Conservation (phyloP, 306 rosid species). For the Castanea sativa region DNA sequence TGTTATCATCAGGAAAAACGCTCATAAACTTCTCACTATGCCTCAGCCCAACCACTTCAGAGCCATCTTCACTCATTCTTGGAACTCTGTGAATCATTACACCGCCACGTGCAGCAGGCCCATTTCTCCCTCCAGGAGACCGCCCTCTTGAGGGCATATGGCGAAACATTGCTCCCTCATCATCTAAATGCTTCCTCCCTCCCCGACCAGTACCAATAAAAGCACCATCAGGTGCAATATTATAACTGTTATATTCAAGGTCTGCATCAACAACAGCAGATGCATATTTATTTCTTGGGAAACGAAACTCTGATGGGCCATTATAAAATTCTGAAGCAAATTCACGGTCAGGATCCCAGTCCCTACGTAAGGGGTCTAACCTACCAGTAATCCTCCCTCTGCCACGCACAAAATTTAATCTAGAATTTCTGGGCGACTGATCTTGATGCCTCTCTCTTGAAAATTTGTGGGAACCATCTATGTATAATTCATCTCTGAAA, state of each 20-base stretch:
- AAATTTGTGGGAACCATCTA: conserved; percentile 52
- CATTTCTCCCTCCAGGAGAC: conserved; percentile 63
- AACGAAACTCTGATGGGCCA: conserved; percentile 59
- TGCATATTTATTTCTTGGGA: conserved; percentile 63
- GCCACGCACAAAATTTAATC: conserved; percentile 62
- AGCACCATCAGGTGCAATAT: conserved; percentile 49
- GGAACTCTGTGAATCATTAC: conserved; percentile 57
- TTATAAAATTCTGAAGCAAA: conserved; percentile 57
- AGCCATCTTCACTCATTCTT: conserved; percentile 53
- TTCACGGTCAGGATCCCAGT: conserved; percentile 65
- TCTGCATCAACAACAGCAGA: conserved; percentile 48
- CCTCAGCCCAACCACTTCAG: conserved; percentile 61
- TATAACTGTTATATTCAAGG: conserved; percentile 48
- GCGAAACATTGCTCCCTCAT: conserved; percentile 40
- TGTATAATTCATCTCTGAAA: conserved; percentile 67
- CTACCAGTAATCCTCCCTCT: conserved; percentile 56
- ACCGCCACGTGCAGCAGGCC: conserved; percentile 24
- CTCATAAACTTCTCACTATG: conserved; percentile 63
- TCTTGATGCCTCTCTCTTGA: conserved; percentile 71
- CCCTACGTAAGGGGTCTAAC: conserved; percentile 39
- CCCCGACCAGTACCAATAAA: conserved; percentile 61
- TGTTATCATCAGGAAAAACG: conserved; percentile 45
- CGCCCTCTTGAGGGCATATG: conserved; percentile 65
- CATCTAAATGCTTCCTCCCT: conserved; percentile 63
- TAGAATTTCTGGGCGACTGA: conserved; percentile 58